Evolutionary conservation across 129 eudicot genomes (phyloP).

Genomic region (Flaveria ramosissima): DNA sequence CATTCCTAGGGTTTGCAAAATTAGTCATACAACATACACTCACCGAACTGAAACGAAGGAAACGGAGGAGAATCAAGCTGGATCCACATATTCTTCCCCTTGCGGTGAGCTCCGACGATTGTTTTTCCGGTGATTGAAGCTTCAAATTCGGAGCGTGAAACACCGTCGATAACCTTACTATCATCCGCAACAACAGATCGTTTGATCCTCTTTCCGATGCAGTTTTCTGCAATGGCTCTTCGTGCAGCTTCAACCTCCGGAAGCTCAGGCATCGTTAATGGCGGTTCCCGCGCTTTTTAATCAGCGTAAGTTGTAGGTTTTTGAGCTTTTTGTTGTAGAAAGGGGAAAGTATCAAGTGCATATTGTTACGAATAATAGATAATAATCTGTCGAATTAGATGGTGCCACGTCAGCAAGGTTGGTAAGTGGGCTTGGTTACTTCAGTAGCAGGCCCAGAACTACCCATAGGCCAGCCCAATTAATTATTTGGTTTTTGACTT

Average conservation of each 20-base stretch:
- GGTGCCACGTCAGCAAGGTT: neutral
- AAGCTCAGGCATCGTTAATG: slow-evolving; percentile 82
- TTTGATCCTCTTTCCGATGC: slow-evolving; percentile 76
- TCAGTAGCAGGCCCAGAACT: neutral
- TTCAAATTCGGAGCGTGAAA: slow-evolving; percentile 62
- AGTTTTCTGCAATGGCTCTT: slow-evolving; percentile 70
- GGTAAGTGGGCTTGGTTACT: neutral
- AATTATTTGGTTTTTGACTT: no score
- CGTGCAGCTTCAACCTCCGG: slow-evolving; percentile 99
- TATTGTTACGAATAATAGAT: neutral
- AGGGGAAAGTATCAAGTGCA: neutral
- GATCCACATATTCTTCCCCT: slow-evolving; percentile 92
- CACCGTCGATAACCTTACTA: slow-evolving; percentile 71
- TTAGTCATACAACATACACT: no score
- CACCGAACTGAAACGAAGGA: slow-evolving; percentile 92
- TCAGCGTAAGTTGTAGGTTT: neutral
- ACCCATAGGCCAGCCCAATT: neutral
- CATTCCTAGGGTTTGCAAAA: slow-evolving; percentile 43
- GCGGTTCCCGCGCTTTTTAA: slow-evolving; percentile 43
- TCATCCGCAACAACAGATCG: slow-evolving; percentile 65
- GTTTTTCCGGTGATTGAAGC: slow-evolving; percentile 68
- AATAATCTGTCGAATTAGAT: neutral
- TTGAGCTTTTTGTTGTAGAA: neutral
- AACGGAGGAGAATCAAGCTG: slow-evolving; percentile 94
- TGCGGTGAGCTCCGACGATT: slow-evolving; percentile 73